Evolutionary conservation across 192 early-diverging fungal species (phyloP), one percentile per base, ranked within the genome.

Genomic region (Coemansia sp.): DNA sequence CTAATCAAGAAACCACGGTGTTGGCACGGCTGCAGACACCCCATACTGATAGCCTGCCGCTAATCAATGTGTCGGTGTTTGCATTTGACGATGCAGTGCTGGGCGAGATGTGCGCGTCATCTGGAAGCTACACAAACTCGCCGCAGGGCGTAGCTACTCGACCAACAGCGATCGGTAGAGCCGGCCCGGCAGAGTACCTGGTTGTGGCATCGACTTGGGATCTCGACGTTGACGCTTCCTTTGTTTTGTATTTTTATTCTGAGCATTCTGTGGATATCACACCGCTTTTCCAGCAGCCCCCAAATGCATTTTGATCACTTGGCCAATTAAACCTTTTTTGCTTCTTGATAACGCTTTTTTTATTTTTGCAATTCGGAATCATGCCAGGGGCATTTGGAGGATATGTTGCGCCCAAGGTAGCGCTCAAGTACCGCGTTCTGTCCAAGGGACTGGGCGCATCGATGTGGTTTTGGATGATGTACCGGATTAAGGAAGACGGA

Each of bases 381-480:
- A 75, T 75, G 71, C 56, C 52, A 30, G 63, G 63, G 50, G 60
- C 54, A 16, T 71, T 68, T 38, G 64, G 59, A 41, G 68, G 68
- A 51, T 80, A 58, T 37, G 44, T 76, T 14, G 64, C 58, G 45
- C 78, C 78, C 49, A 76, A 68, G 43, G 63, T 60, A 1, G 50
- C 56, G 10, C 26, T 70, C 34, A 53, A 40, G 14, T 83, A 90
- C 56, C 71, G 84, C 14, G 55, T 80, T 51, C 39, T 71, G 47
- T 83, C 84, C 30, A 90, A 88, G 66, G 53, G 66, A 20, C 69
- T 90, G 40, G 85, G 88, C 39, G 85, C 86, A 34, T 55, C 84
- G 64, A 86, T 88, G 86, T 90, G 85, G 85, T 88, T 90, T 64
- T 90, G 84, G 84, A 87, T 90, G 81, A 88, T 90, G 87, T 90